Evolutionary conservation across 495 filamentous ascomycete species (phyloP), one percentile per base, ranked within the genome.

Genomic region (Xylaria venustula): DNA sequence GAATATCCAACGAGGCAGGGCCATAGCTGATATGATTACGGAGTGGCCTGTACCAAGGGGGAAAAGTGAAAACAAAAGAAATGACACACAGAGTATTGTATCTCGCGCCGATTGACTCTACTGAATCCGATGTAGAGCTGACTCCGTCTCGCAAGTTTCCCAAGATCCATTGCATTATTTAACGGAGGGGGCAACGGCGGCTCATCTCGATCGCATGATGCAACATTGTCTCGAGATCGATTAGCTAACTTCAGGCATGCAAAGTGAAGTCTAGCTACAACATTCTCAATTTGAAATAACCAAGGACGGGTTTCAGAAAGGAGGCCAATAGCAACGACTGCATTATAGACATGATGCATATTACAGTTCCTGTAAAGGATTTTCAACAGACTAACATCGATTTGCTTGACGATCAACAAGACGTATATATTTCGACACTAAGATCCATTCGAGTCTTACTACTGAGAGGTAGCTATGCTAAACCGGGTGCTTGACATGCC

Each of bases 1-100:
- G 30, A 49, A 25, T 49, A 5, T 19, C 8, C 48, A 40, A 44
- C 2, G 23, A 15, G 11, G 26, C 28, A 36, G 5, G 17, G 28
- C 7, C 9, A 23, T 8, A 15, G 20, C 42, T 2, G 12, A 26
- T 11, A 22, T 47, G 42, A 9, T 20, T 48, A 3, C 1, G 30
- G 15, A 8, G 22, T 54, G 19, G n/a, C 15, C 12, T 30, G 8
- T 54, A 19, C 20, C 22, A 17, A 7, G 20, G 44, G 28, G 7
- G 58, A 26, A 32, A 9, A 52, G 45, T 30, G 17, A 30, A 60
- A n/a, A n/a, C n/a, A n/a, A n/a, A n/a, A n/a, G n/a, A n/a, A n/a
- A n/a, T n/a, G n/a, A n/a, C n/a, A 46, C n/a, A 45, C 1, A 8
- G 20, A 60, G 42, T 19, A 12, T 22, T 2, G 26, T 32, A 34